A percentile compares a stretch with the other conserved stretches of the same genome.
phyloP scores from a whole-genome alignment of 306 rosid genomes.

The Pachyrhizus erosus region DNA sequence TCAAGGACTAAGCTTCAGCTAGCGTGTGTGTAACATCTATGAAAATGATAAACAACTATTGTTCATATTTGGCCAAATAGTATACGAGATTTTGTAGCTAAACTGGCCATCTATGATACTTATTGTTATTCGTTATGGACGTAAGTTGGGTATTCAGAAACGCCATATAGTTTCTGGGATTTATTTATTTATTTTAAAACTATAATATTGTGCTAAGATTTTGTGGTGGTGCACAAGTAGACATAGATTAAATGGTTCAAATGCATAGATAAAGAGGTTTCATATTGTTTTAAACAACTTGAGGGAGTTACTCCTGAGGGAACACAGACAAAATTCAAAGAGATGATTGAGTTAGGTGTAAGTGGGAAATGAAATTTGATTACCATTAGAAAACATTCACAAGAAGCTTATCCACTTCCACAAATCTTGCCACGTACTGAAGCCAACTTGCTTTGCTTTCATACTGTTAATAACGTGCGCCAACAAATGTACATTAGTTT shows the following conservation, averaged over 20 bases:
- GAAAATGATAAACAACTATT: neutral
- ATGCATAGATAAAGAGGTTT: neutral
- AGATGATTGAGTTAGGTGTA: constrained; percentile 4
- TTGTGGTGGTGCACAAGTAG: constrained; percentile 11
- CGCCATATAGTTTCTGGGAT: constrained; percentile 2
- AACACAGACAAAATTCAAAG: constrained; percentile 18
- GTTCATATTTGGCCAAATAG: neutral
- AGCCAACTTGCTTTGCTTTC: neutral
- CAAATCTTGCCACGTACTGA: neutral
- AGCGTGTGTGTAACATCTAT: neutral
- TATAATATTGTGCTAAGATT: neutral
- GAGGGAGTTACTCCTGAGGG: neutral
- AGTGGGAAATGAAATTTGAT: neutral
- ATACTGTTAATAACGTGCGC: neutral
- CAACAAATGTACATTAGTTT: neutral
- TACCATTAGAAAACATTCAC: neutral
- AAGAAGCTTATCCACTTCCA: neutral
- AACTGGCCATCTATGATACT: neutral
- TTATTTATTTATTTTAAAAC: neutral
- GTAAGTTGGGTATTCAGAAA: constrained; percentile 24
- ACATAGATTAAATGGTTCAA: neutral
- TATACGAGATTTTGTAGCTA: neutral
- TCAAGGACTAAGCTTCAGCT: neutral
- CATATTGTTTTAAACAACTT: neutral
- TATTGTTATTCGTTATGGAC: neutral